Base-by-base conservation (phyloP, 352 stramenopile species). In the Elongisporangium undulatum region DNA sequence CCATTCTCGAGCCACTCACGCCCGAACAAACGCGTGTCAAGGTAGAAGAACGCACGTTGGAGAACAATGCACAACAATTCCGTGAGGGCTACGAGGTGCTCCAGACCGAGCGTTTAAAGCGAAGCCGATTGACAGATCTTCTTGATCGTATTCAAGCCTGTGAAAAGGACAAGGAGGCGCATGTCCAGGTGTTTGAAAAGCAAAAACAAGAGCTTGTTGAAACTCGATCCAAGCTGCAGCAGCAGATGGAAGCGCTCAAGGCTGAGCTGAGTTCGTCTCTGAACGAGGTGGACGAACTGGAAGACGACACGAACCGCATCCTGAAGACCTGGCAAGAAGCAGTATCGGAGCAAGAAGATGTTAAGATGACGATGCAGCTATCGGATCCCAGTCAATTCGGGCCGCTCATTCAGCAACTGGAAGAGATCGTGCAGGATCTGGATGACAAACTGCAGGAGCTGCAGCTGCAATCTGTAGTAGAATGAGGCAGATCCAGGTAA, bases 321-420 rank as follows among this genome's bases (percentile, higher is more conserved):
- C 17, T 38, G 6, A 60, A 59, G 10, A 69, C 67, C 17, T 90
- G 78, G 77, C 66, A 71, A 9, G 53, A 58, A 2, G 77, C 82
- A 0, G 54, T 59, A 16, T 56, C 64, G 22, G 80, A 89, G 50
- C 69, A 72, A n/a, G 69, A 90, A 50, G 80, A 92, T 53, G 82
- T 83, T 0, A 77, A 90, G 61, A 90, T 85, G 68, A 92, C 81
- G 16, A 64, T 90, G 56, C 61, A 74, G 24, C 67, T 92, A 2
- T 76, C 78, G 12, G 77, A 77, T 10, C 75, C 70, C 49, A 75
- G 68, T 16, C 75, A 82, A 24, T 48, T 85, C 10, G 57, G 60
- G 34, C 17, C 51, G 0, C 45, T 64, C 13, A 51, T 51, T 21
- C 41, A 58, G 53, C 24, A 60, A 39, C 51, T 68, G n/a, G 67